Conservation (phyloP, 2,329 filamentous ascomycete genomes). For the Venturia aucupariae region DNA sequence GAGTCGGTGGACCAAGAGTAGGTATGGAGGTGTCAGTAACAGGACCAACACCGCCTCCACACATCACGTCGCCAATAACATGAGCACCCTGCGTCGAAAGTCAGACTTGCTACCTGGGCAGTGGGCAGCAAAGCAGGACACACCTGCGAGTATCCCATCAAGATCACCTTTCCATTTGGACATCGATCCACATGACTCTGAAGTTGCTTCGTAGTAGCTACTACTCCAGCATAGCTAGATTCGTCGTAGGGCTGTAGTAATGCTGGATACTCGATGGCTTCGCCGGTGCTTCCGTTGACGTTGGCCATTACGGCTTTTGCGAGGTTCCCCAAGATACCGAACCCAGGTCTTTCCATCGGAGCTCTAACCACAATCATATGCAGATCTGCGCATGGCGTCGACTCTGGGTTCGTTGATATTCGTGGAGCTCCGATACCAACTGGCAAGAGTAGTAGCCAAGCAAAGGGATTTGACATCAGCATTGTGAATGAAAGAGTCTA, state of each 20-base stretch:
- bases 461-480: not conserved
- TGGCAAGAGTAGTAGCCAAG: not conserved
- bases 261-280: slow-evolving; percentile 11
- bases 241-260: slow-evolving; percentile 8
- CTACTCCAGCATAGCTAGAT: not conserved
- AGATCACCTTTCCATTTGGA: not conserved
- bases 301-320: not conserved
- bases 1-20: not conserved
- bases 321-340: slow-evolving; percentile 7
- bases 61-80: slow-evolving; percentile 11
- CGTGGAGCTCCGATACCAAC: not conserved
- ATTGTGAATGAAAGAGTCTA: not conserved
- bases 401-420: not conserved
- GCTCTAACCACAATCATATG: slow-evolving; percentile 9
- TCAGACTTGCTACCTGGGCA: not conserved
- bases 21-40: not conserved
- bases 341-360: not conserved
- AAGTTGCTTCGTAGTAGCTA: slow-evolving; percentile 1
- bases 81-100: not conserved
- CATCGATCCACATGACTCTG: slow-evolving; percentile 4
- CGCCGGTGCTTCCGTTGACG: slow-evolving; percentile 3
- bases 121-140: not conserved
- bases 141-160: slow-evolving; percentile 11
- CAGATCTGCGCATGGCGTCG: not conserved
- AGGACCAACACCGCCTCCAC: slow-evolving; percentile 5